phyloP scores from a whole-genome alignment of 805 yeast genomes.

The Candida coleopterorum region DNA sequence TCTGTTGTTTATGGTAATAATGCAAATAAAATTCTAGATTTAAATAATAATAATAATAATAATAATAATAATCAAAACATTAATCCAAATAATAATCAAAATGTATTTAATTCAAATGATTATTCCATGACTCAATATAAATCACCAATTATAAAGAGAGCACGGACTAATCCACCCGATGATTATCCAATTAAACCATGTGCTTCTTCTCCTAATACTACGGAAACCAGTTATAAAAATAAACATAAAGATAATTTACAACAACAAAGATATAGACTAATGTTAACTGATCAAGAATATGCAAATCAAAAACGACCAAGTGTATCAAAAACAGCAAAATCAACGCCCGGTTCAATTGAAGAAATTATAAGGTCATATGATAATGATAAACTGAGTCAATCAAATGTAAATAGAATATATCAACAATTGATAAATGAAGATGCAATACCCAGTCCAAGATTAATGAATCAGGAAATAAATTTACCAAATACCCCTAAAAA shows the following conservation, averaged over 20 bases:
- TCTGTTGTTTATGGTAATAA: slow-evolving; percentile 72
- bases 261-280: slow-evolving; percentile 29
- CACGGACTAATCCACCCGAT: slow-evolving; percentile 5
- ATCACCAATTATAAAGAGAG: slow-evolving; percentile 5
- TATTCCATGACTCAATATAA: slow-evolving; percentile 15
- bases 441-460: slow-evolving; percentile 28
- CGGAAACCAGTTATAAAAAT: slow-evolving; percentile 1
- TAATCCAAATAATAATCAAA: no score
- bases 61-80: not conserved
- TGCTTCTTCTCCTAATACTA: no score
- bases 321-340: slow-evolving; percentile 2
- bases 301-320: not conserved
- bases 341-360: slow-evolving; percentile 18
- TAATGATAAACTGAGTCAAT: slow-evolving; percentile 14
- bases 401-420: slow-evolving; percentile 21
- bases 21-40: slow-evolving; percentile 45
- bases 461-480: slow-evolving; percentile 30
- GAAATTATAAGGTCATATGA: slow-evolving; percentile 26
- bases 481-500: slow-evolving; percentile 5
- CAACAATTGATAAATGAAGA: slow-evolving; percentile 23
- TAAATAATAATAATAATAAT: slow-evolving; percentile 15
- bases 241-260: slow-evolving; percentile 11
- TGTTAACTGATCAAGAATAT: slow-evolving; percentile 37
- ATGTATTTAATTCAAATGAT: no score
- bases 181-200: not conserved